Conservation (phyloP, 345 rosid species). For the Triadica sebifera region DNA sequence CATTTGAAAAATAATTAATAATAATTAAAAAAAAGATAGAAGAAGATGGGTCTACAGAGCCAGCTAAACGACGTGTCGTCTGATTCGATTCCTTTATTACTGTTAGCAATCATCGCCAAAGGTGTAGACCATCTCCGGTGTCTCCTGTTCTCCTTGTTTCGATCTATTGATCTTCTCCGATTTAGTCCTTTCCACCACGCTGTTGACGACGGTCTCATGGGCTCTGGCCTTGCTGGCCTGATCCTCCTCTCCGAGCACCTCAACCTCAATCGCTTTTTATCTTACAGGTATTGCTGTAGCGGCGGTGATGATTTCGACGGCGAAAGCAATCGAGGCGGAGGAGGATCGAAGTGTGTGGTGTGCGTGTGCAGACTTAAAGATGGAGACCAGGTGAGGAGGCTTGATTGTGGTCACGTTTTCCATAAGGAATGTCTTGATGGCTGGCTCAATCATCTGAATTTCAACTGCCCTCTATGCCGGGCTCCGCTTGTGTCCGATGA, state of each 20-base stretch:
- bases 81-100: conserved; percentile 66
- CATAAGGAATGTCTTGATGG: conserved; percentile 79
- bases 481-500: conserved; percentile 43
- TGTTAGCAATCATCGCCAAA: conserved; percentile 60
- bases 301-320: not conserved
- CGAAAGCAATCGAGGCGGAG: not conserved
- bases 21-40: too few species aligned
- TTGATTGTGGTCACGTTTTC: conserved; percentile 80
- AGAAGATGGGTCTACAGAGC: conserved; percentile 64
- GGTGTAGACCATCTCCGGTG: conserved; percentile 47
- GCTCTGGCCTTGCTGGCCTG: conserved; percentile 53
- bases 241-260: conserved; percentile 65
- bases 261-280: conserved; percentile 46
- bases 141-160: conserved; percentile 34
- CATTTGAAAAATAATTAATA: too few species aligned
- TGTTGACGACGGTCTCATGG: conserved; percentile 26
- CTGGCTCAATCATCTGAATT: conserved; percentile 70
- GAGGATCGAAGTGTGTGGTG: conserved; percentile 51
- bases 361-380: conserved; percentile 58
- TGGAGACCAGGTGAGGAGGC: conserved; percentile 74
- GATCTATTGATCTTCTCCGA: conserved; percentile 26
- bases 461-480: conserved; percentile 75
- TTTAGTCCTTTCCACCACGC: not conserved
- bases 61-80: conserved; percentile 74
- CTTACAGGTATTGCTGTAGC: conserved; percentile 36